A percentile compares a stretch with the other conserved stretches of the same genome.
Evolutionary conservation across 345 rosid species (phyloP).

Genomic region (Ailanthus altissimus): DNA sequence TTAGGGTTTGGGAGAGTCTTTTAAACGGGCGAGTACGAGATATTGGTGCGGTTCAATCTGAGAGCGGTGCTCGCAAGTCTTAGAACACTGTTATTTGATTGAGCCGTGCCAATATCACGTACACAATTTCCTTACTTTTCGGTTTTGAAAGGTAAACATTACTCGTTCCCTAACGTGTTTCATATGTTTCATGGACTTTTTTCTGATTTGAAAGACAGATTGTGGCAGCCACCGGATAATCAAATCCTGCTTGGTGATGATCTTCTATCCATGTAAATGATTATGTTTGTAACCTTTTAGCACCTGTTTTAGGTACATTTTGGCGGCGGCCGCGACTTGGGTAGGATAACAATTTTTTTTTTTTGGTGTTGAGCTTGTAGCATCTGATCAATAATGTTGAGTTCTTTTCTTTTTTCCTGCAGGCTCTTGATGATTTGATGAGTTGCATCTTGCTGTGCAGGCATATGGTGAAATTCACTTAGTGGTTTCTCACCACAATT

Average conservation of each 20-base stretch:
- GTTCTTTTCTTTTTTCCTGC: neutral
- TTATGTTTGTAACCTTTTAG: neutral
- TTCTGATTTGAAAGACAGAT: neutral
- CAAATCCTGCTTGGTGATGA: neutral
- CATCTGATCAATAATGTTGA: no score
- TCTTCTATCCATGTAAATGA: neutral
- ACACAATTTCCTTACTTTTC: neutral
- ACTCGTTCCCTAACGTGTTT: neutral
- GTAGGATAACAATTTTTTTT: neutral
- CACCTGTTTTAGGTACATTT: neutral
- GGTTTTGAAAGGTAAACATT: neutral
- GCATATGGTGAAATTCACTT: neutral
- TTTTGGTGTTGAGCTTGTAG: no score
- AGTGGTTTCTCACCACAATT: neutral
- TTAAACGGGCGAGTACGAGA: constrained; percentile 51
- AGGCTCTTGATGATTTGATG: no score
- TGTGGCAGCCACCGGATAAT: neutral
- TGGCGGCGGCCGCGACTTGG: neutral
- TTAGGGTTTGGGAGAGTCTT: no score
- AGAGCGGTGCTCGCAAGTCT: constrained; percentile 35
- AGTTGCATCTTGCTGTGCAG: no score
- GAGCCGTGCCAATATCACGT: constrained; percentile 99
- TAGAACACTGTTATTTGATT: constrained; percentile 66
- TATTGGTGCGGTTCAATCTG: constrained; percentile 93
- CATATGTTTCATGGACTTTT: neutral